phyloP scores from a whole-genome alignment of 805 yeast genomes.

The Candida nemodendra region DNA sequence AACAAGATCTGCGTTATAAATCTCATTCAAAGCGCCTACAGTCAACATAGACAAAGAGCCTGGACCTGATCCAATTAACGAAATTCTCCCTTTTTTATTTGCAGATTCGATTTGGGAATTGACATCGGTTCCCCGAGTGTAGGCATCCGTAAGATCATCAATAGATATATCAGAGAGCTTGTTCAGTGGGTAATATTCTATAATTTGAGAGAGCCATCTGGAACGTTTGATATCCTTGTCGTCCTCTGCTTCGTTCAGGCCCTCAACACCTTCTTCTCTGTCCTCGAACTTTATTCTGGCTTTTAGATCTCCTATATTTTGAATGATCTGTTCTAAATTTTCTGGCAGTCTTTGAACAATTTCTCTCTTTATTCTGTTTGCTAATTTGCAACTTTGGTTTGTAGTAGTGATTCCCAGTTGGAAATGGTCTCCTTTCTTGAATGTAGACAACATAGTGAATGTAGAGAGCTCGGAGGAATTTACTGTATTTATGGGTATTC shows the following conservation, averaged over 20 bases:
- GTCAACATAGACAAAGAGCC: slow-evolving; percentile 83
- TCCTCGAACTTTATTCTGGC: slow-evolving; percentile 54
- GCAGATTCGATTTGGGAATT: not conserved
- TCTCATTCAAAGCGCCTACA: slow-evolving; percentile 78
- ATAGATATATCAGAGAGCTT: slow-evolving; percentile 60
- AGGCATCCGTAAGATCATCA: slow-evolving; percentile 48
- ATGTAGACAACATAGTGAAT: slow-evolving; percentile 73
- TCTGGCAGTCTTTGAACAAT: slow-evolving; percentile 62
- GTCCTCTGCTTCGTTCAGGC: slow-evolving; percentile 46
- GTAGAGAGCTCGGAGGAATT: slow-evolving; percentile 73
- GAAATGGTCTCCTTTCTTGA: slow-evolving; percentile 61
- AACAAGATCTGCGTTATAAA: slow-evolving; percentile 77
- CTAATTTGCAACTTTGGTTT: slow-evolving; percentile 87
- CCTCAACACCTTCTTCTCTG: slow-evolving; percentile 32
- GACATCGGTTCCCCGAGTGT: slow-evolving; percentile 2
- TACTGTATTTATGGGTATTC: slow-evolving; percentile 82
- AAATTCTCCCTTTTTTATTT: slow-evolving; percentile 51
- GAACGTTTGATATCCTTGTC: slow-evolving; percentile 58
- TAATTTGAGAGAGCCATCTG: slow-evolving; percentile 85
- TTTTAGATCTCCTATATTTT: slow-evolving; percentile 67
- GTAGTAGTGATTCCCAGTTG: slow-evolving; percentile 82
- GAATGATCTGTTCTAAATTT: slow-evolving; percentile 67
- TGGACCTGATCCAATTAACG: slow-evolving; percentile 94
- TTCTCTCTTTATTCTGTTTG: slow-evolving; percentile 76
- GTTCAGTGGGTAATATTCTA: slow-evolving; percentile 82